Conservation (phyloP, 2,329 filamentous ascomycete species). For the Venturia effusa region DNA sequence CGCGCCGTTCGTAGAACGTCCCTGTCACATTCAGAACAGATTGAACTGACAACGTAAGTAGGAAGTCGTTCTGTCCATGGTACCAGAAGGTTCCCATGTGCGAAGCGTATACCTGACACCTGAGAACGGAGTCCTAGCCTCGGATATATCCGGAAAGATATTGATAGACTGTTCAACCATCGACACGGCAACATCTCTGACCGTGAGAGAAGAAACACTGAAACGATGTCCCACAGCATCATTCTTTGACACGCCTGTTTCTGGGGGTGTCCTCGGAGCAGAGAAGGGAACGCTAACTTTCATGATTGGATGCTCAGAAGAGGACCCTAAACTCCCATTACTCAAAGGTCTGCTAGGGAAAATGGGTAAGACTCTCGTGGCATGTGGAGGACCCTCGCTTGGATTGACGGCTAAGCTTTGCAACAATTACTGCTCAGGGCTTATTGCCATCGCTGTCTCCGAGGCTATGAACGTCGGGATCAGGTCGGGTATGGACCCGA, state of each 20-base stretch:
- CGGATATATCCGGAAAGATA: conserved; percentile 33
- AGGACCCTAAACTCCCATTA: conserved; percentile 32
- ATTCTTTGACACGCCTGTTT: conserved; percentile 45
- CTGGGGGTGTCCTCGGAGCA: conserved; percentile 42
- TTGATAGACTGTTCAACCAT: conserved; percentile 47
- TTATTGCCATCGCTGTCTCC: conserved; percentile 47
- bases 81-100: conserved; percentile 42
- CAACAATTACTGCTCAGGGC: conserved; percentile 50
- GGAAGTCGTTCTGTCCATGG: conserved; percentile 43
- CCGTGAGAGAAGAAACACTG: conserved; percentile 31
- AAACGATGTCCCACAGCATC: conserved; percentile 28
- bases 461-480: conserved; percentile 54
- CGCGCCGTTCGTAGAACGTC: conserved; percentile 32
- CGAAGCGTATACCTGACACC: conserved; percentile 39
- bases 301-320: conserved; percentile 42
- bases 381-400: conserved; percentile 45
- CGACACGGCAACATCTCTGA: conserved; percentile 40
- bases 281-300: conserved; percentile 42
- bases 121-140: conserved; percentile 31
- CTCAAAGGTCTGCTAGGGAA: conserved; percentile 35
- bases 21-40: background rate
- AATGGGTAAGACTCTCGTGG: conserved; percentile 45
- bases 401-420: conserved; percentile 49
- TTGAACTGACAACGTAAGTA: conserved; percentile 17
- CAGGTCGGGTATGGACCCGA: conserved; percentile 43